Evolutionary conservation across 176 grass and related monocot genomes (phyloP), one percentile per base, ranked within the genome.

Genomic region (Rhynchospora pubera): DNA sequence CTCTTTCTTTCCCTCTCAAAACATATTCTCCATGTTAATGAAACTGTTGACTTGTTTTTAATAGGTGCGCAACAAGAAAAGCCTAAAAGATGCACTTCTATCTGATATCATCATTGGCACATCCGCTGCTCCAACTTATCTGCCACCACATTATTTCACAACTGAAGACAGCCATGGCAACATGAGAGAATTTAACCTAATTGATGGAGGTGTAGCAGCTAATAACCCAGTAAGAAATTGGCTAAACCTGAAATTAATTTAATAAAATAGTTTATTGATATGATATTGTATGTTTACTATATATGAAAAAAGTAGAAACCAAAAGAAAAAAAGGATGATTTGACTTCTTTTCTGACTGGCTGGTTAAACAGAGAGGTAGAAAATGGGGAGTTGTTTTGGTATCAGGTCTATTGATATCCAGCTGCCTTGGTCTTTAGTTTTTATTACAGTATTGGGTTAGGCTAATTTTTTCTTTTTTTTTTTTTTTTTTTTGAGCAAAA

Each of bases 91-190:
- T 89, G 94, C 88, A 34, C 88, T 90, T 23, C 81, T 97, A 61
- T 94, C 91, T 62, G 94, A 94, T 83, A 94, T 97, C 86, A 92
- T 88, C 48, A 94, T 94, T 79, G 91, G 91, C 82, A 91, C 91
- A 14, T 92, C 90, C 0, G 91, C 91, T 57, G 90, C 94, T 57
- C 91, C 94, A 69, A 97, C 94, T 61, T 94, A 97, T 86, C 83
- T 94, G 76, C 94, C 91, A 47, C 77, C 88, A 4, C 87, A 94
- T 83, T 91, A 92, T 85, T 97, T 97, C 46, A 86, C 85, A 65
- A 89, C 85, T 11, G 85, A 94, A 83, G 83, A 88, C 71, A 62
- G 3, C 52, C 77, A 90, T 66, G 91, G 91, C 60, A 91, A 84
- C 30, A 86, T 57, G 28, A 92, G 84, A 84, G 90, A 97, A 80